Base-by-base conservation (phyloP, 768 basidiomycete genomes). In the Russula compacta region DNA sequence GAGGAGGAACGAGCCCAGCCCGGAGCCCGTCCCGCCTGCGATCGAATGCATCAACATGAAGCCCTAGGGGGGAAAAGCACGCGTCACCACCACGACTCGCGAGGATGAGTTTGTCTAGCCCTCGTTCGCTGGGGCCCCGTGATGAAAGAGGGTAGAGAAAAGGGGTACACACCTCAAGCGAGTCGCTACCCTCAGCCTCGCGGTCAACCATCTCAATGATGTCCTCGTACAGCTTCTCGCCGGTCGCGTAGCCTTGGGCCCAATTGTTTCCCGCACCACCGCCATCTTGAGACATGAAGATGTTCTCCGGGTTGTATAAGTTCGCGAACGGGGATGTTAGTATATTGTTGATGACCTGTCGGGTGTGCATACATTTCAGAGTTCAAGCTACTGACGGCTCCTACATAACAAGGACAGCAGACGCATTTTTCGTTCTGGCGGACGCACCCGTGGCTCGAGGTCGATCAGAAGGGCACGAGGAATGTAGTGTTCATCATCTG, bases 211-310 rank as follows among this genome's bases (percentile, higher is more conserved):
- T 98, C 73, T 99, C 95, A 85, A 98, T 94, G 60, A 98, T 83
- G 66, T 98, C 95, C 68, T 98, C 95, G 71, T 95, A 97, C 64
- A 93, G 81, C 62, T 81, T 79, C 74, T 98, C 95, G 56, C 95
- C 97, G 6, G 87, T 82, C 8, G 86, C 80, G 70, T 95, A 95
- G 14, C 95, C 95, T 67, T 94, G 92, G 0, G 95, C 95, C 92
- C 95, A 98, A 71, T 98, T 98, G 69, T 99, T 99, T 17, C 97
- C 97, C 12, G 97, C 97, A 38, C 97, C 97, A n/a, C 97, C 95
- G 5, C 97, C 97, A 69, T 95, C 94, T 73, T 95, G 91, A 2
- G 91, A 93, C 24, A 95, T 78, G 69, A 91, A 98, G 42, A 98
- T 95, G 69, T 99, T 99, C 71, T 98, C 97, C 0, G 95, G 95